Base-by-base conservation (phyloP, 2,329 filamentous ascomycete species). In the Westerdykella sp. region DNA sequence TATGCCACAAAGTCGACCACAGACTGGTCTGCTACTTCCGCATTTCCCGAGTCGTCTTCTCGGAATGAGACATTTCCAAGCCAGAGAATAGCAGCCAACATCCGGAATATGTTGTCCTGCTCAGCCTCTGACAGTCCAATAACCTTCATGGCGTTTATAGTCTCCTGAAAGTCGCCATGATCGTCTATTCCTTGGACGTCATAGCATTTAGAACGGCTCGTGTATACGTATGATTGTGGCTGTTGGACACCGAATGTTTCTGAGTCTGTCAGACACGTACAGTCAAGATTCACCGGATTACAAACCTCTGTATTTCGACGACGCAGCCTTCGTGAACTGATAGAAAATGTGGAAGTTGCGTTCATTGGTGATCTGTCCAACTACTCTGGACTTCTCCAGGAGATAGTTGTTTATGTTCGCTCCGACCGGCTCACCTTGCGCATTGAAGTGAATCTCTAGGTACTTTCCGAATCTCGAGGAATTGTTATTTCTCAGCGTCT, bases 301-400 rank as follows among this genome's bases (percentile, higher is more conserved):
- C 62, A 46, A 68, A 76, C 74, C 73, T 65, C 88, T 78, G 69
- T 97, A 94, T 46, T 84, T 80, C 54, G 84, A 77, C n/a, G 89
- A 85, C 9, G 91, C 91, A 4, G 87, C 89, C 71, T 97, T 98
- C 37, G 93, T 87, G 68, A 97, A 96, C 68, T 98, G 93, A 71
- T 98, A 98, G 68, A 98, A 98, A 60, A 98, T 97, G 71, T 98
- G 93, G 69, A 98, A 98, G 71, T 95, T 97, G 56, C 93, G 82
- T 76, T 98, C 93, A 66, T 96, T 95, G 45, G 73, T 76, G 56
- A 97, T 97, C 72, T 97, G 93, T 13, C 91, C 89, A 9, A 95
- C 89, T 14, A 98, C 93, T 72, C 93, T 80, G 38, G 87, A 84
- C 75, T 97, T 97, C 68, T 98, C 93, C 41, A 98, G 77, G 18